phyloP scores from a whole-genome alignment of 1,139 yeast species.

The Yamadazyma membranifaciens region DNA sequence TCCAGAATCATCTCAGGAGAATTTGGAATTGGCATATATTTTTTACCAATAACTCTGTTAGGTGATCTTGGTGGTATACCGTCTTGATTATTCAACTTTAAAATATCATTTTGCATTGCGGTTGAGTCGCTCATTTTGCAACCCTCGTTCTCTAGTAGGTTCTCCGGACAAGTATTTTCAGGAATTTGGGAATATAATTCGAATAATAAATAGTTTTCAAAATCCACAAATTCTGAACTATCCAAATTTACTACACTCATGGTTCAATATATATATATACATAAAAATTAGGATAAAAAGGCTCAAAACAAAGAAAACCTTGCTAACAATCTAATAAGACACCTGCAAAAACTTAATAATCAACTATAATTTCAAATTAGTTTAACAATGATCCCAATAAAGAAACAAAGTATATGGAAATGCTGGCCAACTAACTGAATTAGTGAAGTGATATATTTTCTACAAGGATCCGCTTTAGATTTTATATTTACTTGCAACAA shows the following conservation, averaged over 20 bases:
- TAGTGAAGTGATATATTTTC: neutral
- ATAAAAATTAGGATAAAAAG: neutral
- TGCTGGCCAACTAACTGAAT: neutral
- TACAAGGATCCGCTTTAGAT: neutral
- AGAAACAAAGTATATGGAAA: neutral
- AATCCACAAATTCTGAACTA: neutral
- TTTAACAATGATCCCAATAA: slow-evolving; percentile 1
- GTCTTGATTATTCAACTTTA: neutral
- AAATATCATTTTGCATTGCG: neutral
- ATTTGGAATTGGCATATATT: slow-evolving; percentile 6
- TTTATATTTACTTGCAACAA: slow-evolving; percentile 10
- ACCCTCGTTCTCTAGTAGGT: no score
- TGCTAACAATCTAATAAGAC: neutral
- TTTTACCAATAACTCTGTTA: slow-evolving; percentile 13
- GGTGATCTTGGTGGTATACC: slow-evolving; percentile 21
- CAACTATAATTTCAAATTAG: slow-evolving; percentile 1
- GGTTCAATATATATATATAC: no score
- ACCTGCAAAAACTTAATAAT: neutral
- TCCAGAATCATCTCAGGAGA: slow-evolving; percentile 17
- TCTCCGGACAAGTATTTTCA: neutral
- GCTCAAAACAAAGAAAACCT: neutral
- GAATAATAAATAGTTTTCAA: slow-evolving; percentile 4
- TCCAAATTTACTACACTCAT: neutral
- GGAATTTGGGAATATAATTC: slow-evolving; percentile 5
- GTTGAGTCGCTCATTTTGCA: no score